These are phyloP conservation scores for Chaetomiaceae sp. DNA, from an alignment of 2,329 filamentous ascomycete species.

Conservation along the genomic window DNA sequence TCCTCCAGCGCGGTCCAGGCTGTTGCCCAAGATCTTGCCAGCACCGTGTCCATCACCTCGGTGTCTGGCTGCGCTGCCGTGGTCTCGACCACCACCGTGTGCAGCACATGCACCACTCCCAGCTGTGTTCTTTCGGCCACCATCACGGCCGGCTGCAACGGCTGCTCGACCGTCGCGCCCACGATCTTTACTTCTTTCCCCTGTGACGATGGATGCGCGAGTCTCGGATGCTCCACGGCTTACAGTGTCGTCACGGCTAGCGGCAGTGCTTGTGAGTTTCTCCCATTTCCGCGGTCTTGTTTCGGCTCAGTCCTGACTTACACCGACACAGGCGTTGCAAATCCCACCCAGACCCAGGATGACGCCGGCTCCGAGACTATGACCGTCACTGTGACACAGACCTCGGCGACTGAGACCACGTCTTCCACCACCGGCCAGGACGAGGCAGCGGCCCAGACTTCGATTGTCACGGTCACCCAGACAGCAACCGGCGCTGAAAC, in stretches of 20 bases:
- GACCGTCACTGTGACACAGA: too few relatives aligned
- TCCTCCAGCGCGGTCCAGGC: not conserved
- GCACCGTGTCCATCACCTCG: not conserved
- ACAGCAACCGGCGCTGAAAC: too few relatives aligned
- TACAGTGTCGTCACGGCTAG: slow-evolving; percentile 17
- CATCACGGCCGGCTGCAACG: slow-evolving; percentile 22
- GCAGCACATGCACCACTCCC: slow-evolving; percentile 23
- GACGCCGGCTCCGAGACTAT: too few relatives aligned
- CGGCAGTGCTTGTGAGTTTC: not conserved
- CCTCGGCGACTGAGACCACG: too few relatives aligned
- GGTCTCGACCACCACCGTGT: slow-evolving; percentile 21
- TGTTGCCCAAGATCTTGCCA: slow-evolving; percentile 1
- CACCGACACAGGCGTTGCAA: too few relatives aligned
- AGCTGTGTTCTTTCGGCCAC: slow-evolving; percentile 19
- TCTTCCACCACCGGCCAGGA: too few relatives aligned
- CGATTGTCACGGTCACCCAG: too few relatives aligned
- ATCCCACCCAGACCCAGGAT: too few relatives aligned
- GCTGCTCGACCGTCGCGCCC: slow-evolving; percentile 13
- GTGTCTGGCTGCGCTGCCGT: slow-evolving; percentile 24
- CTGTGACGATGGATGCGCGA: slow-evolving; percentile 19
- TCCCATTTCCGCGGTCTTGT: not conserved
- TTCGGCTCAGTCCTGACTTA: too few relatives aligned
- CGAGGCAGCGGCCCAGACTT: too few relatives aligned
- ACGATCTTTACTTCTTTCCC: slow-evolving; percentile 19
- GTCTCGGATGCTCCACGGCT: slow-evolving; percentile 19